Evolutionary conservation across 139 green algal species (phyloP).

Genomic region (Chlorella sp.): DNA sequence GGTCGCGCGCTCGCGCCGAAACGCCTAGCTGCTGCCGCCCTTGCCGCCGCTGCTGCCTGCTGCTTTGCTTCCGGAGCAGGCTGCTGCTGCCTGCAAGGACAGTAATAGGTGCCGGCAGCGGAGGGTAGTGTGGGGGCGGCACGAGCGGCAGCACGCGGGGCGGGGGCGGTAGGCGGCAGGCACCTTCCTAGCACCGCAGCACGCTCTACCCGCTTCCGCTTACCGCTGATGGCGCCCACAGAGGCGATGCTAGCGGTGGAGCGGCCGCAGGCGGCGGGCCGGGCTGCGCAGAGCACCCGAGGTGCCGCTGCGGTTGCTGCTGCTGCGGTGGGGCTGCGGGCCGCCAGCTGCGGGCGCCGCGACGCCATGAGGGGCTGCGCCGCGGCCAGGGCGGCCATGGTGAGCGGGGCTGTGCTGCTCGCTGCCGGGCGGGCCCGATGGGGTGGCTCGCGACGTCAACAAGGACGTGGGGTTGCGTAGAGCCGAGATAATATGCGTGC

Average conservation of each 20-base stretch:
- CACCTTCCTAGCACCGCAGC: not conserved
- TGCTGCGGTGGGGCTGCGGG: not conserved
- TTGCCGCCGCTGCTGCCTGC: conserved; percentile 21
- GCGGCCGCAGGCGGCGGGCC: not conserved
- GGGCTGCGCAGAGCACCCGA: not conserved
- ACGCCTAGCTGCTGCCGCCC: conserved; percentile 24
- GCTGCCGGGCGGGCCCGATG: not conserved
- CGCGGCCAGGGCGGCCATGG: not conserved
- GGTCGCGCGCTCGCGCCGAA: conserved; percentile 32
- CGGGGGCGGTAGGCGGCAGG: not conserved
- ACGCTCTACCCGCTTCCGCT: not conserved
- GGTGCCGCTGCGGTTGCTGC: not conserved
- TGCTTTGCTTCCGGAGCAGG: not conserved
- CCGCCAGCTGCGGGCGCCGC: conserved; percentile 7
- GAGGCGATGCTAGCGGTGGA: conserved; percentile 10
- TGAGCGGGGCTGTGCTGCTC: not conserved
- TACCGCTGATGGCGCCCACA: conserved; percentile 7
- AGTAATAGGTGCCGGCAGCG: not conserved
- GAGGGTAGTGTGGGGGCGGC: not conserved
- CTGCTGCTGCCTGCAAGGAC: conserved; percentile 35
- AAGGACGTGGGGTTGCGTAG: no score
- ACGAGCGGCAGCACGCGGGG: not conserved
- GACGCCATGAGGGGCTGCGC: not conserved
- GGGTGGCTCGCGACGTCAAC: not conserved
- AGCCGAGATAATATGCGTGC: not conserved